Percentiles rank a stretch among this genome's conserved stretches.
Conservation (phyloP, 352 stramenopile species). For the Phytophthora meadii region DNA sequence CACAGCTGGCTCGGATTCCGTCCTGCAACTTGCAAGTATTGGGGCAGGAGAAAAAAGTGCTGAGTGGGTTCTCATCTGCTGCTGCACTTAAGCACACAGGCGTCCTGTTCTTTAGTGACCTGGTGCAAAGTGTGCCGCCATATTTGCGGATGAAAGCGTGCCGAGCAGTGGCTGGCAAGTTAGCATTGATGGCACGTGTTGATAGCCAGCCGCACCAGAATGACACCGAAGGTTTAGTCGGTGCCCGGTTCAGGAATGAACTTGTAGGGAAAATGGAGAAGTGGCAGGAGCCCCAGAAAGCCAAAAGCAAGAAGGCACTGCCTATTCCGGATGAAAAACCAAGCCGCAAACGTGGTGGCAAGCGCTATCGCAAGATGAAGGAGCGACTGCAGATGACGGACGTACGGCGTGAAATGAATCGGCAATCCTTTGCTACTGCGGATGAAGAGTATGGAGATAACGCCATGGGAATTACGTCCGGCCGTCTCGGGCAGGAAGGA, state of each 20-base stretch:
- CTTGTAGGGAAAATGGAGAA: conserved; percentile 97
- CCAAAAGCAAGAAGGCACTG: conserved; percentile 97
- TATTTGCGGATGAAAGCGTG: conserved; percentile 95
- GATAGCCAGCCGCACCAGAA: conserved; percentile 90
- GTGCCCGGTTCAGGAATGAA: conserved; percentile 89
- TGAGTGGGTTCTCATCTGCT: conserved; percentile 90
- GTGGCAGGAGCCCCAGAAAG: conserved; percentile 97
- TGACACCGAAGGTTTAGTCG: conserved; percentile 69
- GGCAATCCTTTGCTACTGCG: conserved; percentile 93
- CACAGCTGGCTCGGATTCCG: conserved; percentile 94
- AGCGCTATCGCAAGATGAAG: conserved; percentile 97
- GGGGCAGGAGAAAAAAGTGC: conserved; percentile 93
- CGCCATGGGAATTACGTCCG: conserved; percentile 96
- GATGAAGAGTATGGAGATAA: conserved; percentile 98
- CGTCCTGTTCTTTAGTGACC: conserved; percentile 93
- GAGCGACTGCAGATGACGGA: conserved; percentile 98
- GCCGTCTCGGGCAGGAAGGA: conserved; percentile 91
- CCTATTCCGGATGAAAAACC: conserved; percentile 96
- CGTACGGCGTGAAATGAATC: conserved; percentile 97
- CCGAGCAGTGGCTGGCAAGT: conserved; percentile 92
- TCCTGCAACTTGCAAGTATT: conserved; percentile 98
- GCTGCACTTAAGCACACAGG: conserved; percentile 92
- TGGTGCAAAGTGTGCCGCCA: conserved; percentile 92
- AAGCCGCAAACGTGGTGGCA: conserved; percentile 93
- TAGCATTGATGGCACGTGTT: conserved; percentile 92